Base-by-base conservation (phyloP, 2,329 filamentous ascomycete genomes). In the Stachybotrys chartarum region DNA sequence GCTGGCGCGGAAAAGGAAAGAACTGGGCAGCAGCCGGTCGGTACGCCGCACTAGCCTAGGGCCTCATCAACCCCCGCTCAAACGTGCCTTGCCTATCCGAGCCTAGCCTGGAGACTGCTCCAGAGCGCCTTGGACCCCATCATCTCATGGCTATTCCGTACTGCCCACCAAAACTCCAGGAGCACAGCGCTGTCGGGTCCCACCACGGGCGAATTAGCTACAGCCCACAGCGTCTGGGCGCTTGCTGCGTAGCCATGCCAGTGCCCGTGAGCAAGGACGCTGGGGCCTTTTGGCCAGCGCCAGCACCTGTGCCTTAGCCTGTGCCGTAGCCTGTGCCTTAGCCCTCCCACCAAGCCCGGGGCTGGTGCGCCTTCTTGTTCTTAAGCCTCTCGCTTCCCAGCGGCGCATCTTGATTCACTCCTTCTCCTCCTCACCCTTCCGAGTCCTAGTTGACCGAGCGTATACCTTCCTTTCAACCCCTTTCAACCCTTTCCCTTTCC, bases 391-490 rank as follows among this genome's bases (percentile, higher is more conserved):
- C 35, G 14, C 35, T 42, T 42, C 35, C 35, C 35, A 42, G 14
- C 35, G 10, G 35, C 35, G 35, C 10, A 42, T 47, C 45, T n/a
- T 24, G 45, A 47, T 52, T 54, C 32, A 48, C 52, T 56, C 52
- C 44, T 42, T 50, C 49, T 57, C 16, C 17, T 52, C 30, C 50
- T 24, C 50, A 24, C 24, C 44, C 32, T 39, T 32, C 46, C 11
- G 30, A 47, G 30, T 50, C 55, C 52, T 51, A 55, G 54, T 55
- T 46, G 45, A 42, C 24, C 47, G 55, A 50, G 47, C 18, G 44
- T 51, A 32, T 30, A 51, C 49, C 49, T 51, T 51, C 50, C 35
- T 42, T 52, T 42, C 44, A 44, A 50, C 45, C 24, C 24, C 45
- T 51, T 55, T 51, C 50, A 50, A 55, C 42, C 45, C 7, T 16